Percentiles rank a stretch among this genome's conserved stretches.
Evolutionary conservation across 2,329 filamentous ascomycete genomes (phyloP).

Genomic region (Zymoseptoria brevis): DNA sequence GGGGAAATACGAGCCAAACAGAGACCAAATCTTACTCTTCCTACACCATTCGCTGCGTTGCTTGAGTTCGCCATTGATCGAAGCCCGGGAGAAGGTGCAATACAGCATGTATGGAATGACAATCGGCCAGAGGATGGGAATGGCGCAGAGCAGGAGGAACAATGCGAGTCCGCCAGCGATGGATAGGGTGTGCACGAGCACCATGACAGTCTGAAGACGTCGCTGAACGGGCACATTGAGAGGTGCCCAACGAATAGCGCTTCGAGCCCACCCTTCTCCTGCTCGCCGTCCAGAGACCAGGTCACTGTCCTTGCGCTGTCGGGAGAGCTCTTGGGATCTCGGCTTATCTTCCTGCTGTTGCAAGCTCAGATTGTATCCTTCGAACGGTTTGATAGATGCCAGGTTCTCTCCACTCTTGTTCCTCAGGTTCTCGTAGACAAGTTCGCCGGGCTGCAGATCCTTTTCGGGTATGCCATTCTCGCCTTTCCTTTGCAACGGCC

Average conservation of each 20-base stretch:
- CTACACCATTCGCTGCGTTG: constrained; percentile 70
- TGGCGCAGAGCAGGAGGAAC: constrained; percentile 87
- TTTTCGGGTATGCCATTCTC: constrained; percentile 9
- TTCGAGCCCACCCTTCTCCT: constrained; percentile 45
- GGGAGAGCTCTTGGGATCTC: constrained; percentile 16
- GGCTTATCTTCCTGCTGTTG: constrained; percentile 30
- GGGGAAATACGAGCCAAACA: constrained; percentile 90
- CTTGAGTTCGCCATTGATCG: constrained; percentile 64
- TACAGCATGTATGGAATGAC: constrained; percentile 73
- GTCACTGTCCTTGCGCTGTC: constrained; percentile 24
- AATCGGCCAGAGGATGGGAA: constrained; percentile 84
- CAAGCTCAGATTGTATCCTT: constrained; percentile 15
- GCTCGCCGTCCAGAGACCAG: constrained; percentile 46
- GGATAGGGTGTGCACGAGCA: constrained; percentile 43
- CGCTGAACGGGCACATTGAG: constrained; percentile 57
- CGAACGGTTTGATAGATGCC: constrained; percentile 20
- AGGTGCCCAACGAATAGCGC: constrained; percentile 73
- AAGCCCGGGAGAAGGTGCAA: constrained; percentile 69
- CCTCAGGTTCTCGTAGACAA: constrained; percentile 38
- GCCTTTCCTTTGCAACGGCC: neutral
- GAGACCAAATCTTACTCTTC: constrained; percentile 67
- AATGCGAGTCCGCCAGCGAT: constrained; percentile 52
- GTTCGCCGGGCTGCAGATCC: constrained; percentile 15
- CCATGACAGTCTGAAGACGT: constrained; percentile 42
- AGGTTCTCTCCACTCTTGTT: constrained; percentile 40